A percentile compares a stretch with the other conserved stretches of the same genome.
phyloP scores from a whole-genome alignment of 148 eudicot genomes.

The Spergularia bocconei region DNA sequence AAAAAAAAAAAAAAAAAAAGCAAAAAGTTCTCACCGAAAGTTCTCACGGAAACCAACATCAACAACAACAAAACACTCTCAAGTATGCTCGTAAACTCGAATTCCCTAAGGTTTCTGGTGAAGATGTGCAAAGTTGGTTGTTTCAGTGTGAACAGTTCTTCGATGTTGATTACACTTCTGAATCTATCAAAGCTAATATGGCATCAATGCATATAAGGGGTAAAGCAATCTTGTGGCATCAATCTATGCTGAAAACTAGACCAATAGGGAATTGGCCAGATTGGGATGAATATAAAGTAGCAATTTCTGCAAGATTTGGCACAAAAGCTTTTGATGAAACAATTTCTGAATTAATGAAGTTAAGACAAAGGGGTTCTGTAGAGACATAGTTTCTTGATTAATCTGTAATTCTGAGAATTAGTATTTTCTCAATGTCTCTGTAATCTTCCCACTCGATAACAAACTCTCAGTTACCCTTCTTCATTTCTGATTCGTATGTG shows the following conservation, averaged over 20 bases:
- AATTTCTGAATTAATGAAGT: background rate
- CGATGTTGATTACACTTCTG: background rate
- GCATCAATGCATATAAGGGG: background rate
- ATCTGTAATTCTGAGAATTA: no score
- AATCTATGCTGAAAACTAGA: background rate
- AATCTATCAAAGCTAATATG: background rate
- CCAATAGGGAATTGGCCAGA: background rate
- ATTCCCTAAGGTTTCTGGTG: slow-evolving; percentile 5
- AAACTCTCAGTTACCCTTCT: no score
- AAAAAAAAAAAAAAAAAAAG: no score
- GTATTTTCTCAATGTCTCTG: no score
- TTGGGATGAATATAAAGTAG: background rate
- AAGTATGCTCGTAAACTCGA: background rate
- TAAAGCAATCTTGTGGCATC: background rate
- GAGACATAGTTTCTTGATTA: background rate
- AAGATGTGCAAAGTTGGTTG: background rate
- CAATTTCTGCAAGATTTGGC: background rate
- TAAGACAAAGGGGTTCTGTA: background rate
- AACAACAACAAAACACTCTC: background rate
- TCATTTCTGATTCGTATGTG: no score
- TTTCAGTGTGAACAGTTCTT: slow-evolving; percentile 8
- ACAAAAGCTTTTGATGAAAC: background rate
- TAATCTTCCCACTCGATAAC: no score
- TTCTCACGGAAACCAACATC: no score
- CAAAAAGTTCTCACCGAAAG: no score